These are phyloP conservation scores for Hypoxylon sp. DNA, from an alignment of 2,329 filamentous ascomycete species.

Conservation along the genomic window DNA sequence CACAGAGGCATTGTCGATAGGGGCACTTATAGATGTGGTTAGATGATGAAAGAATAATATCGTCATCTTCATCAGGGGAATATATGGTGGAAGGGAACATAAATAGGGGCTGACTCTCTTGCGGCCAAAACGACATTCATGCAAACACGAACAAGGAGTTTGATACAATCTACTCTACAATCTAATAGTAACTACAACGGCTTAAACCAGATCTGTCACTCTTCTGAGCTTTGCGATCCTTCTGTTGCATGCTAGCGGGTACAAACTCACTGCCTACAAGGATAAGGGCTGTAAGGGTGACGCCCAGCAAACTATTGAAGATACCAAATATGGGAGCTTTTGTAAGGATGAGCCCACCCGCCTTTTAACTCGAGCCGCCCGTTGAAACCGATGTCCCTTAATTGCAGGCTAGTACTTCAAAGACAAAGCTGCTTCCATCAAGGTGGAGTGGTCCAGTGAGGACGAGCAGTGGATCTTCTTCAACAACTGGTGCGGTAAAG, in stretches of 20 bases:
- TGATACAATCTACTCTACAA: not conserved
- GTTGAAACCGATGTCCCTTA: slow-evolving; percentile 1
- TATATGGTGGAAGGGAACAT: slow-evolving; percentile 2
- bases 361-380: not conserved
- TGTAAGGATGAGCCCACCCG: slow-evolving; percentile 13
- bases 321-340: slow-evolving; percentile 29
- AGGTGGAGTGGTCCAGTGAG: slow-evolving; percentile 23
- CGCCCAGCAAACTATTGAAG: slow-evolving; percentile 30
- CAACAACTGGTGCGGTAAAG: slow-evolving; percentile 33
- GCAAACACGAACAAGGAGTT: not conserved
- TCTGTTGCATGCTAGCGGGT: slow-evolving; percentile 27
- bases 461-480: slow-evolving; percentile 35
- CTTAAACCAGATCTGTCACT: slow-evolving; percentile 3
- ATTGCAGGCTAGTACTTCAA: slow-evolving; percentile 22
- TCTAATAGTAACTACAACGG: slow-evolving; percentile 7
- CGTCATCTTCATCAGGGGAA: not conserved
- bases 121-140: not conserved
- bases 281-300: slow-evolving; percentile 29
- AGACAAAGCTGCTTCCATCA: slow-evolving; percentile 31
- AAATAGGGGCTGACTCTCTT: slow-evolving; percentile 10
- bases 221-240: slow-evolving; percentile 23
- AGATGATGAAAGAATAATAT: not conserved
- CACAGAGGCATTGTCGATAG: slow-evolving; percentile 14
- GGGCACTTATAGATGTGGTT: not conserved
- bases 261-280: slow-evolving; percentile 28